A percentile compares a stretch with the other conserved stretches of the same genome.
phyloP scores from a whole-genome alignment of 1,139 yeast genomes.

The Suhomyces panamericanus region DNA sequence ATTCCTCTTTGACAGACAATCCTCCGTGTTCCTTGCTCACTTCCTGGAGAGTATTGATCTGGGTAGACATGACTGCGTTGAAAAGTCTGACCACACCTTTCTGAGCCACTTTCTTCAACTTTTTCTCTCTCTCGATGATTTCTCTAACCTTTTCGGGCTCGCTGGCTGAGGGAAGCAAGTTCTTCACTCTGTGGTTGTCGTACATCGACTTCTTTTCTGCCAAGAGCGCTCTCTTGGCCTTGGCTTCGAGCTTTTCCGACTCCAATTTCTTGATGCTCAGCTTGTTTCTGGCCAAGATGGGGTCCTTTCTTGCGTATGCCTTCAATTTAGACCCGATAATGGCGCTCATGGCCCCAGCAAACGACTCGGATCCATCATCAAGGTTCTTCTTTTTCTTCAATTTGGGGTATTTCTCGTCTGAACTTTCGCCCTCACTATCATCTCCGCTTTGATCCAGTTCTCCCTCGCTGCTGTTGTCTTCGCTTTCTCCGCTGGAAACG shows the following conservation, averaged over 20 bases:
- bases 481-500: conserved; percentile 14
- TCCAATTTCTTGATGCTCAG: conserved; percentile 71
- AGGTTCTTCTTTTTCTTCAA: conserved; percentile 55
- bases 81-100: conserved; percentile 90
- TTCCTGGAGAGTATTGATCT: conserved; percentile 55
- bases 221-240: conserved; percentile 71
- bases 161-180: conserved; percentile 62
- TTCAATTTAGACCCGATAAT: conserved; percentile 83
- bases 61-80: conserved; percentile 87
- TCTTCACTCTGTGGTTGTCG: conserved; percentile 66
- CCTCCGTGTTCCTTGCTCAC: conserved; percentile 38
- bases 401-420: conserved; percentile 44
- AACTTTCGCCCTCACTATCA: conserved; percentile 22
- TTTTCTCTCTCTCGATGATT: conserved; percentile 67
- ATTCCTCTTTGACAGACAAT: conserved; percentile 54
- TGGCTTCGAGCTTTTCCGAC: conserved; percentile 75
- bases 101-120: conserved; percentile 81
- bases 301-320: conserved; percentile 85
- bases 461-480: conserved; percentile 14
- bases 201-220: conserved; percentile 70
- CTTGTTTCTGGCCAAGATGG: conserved; percentile 81
- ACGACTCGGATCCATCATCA: conserved; percentile 70
- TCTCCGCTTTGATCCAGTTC: conserved; percentile 16
- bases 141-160: conserved; percentile 54
- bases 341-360: conserved; percentile 81